These are phyloP conservation scores for Microascus cirrosus DNA, from an alignment of 2,329 filamentous ascomycete species.

Conservation along the genomic window DNA sequence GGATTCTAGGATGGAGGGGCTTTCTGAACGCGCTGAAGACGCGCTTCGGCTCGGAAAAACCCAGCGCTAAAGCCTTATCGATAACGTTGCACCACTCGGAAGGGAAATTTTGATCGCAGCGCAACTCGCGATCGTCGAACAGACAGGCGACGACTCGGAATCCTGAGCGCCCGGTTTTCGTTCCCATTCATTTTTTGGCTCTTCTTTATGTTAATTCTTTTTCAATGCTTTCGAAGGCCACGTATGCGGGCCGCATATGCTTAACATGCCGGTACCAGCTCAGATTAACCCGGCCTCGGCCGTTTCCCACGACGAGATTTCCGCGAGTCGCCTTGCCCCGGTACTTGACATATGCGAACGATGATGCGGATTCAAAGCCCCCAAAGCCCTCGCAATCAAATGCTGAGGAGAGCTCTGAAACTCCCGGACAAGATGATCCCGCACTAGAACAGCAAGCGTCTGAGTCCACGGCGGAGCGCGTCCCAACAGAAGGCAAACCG, in stretches of 20 bases:
- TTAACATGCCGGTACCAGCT: slow-evolving; percentile 20
- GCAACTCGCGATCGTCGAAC: background rate
- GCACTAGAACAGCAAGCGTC: background rate
- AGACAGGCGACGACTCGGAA: background rate
- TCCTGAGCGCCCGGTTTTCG: slow-evolving; percentile 7
- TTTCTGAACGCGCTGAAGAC: background rate
- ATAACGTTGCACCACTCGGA: background rate
- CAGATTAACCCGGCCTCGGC: background rate
- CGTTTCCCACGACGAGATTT: background rate
- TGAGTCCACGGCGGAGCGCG: too few species aligned
- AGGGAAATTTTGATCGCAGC: slow-evolving; percentile 8
- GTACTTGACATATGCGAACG: background rate
- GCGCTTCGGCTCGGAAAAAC: slow-evolving; percentile 2
- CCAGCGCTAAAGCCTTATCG: slow-evolving; percentile 9
- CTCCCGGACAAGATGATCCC: background rate
- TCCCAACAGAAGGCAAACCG: background rate
- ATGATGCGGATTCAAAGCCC: background rate
- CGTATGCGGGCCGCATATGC: slow-evolving; percentile 20
- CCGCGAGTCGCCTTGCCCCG: background rate
- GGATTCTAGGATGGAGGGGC: background rate
- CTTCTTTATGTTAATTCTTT: slow-evolving; percentile 1
- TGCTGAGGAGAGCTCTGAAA: background rate
- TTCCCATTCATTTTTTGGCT: slow-evolving; percentile 6
- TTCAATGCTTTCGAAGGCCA: slow-evolving; percentile 24
- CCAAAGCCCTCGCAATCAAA: background rate